phyloP scores from a whole-genome alignment of 306 rosid genomes.

The Cicer judaicum region DNA sequence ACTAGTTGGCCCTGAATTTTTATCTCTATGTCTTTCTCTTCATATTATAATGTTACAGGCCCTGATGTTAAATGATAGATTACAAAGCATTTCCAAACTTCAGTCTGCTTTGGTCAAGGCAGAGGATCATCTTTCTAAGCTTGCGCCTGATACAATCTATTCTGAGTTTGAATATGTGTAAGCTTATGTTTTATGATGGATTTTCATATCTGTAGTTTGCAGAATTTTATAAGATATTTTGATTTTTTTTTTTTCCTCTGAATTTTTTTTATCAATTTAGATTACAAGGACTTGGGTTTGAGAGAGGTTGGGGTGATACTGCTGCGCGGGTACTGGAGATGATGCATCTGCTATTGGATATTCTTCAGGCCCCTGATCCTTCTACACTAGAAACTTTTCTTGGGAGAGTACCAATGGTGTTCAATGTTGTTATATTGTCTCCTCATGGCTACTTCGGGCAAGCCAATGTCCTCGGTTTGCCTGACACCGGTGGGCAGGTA shows the following conservation, averaged over 20 bases:
- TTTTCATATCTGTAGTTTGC: slow-evolving; percentile 12
- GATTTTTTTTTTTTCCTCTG: slow-evolving; percentile 10
- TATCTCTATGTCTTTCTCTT: background rate
- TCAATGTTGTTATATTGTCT: slow-evolving; percentile 86
- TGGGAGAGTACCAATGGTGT: slow-evolving; percentile 93
- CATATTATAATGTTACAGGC: slow-evolving; percentile 55
- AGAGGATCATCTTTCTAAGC: slow-evolving; percentile 76
- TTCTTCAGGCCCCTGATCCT: slow-evolving; percentile 96
- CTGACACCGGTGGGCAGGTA: slow-evolving; percentile 99
- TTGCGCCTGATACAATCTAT: slow-evolving; percentile 58
- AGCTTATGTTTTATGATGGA: slow-evolving; percentile 35
- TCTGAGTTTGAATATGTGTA: slow-evolving; percentile 85
- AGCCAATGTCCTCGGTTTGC: slow-evolving; percentile 95
- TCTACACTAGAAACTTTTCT: slow-evolving; percentile 82
- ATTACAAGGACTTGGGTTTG: slow-evolving; percentile 92
- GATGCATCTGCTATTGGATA: slow-evolving; percentile 85
- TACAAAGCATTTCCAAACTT: slow-evolving; percentile 66
- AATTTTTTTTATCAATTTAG: slow-evolving; percentile 48
- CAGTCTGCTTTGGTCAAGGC: slow-evolving; percentile 79
- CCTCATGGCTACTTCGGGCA: slow-evolving; percentile 96
- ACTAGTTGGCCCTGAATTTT: background rate
- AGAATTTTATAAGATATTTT: background rate
- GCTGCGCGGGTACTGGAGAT: slow-evolving; percentile 68
- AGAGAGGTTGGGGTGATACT: slow-evolving; percentile 92
- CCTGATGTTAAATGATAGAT: slow-evolving; percentile 83